A percentile compares a stretch with the other conserved stretches of the same genome.
These are phyloP conservation scores for Podosphaera fusca DNA, from an alignment of 2,329 filamentous ascomycete genomes.

Conservation along the genomic window DNA sequence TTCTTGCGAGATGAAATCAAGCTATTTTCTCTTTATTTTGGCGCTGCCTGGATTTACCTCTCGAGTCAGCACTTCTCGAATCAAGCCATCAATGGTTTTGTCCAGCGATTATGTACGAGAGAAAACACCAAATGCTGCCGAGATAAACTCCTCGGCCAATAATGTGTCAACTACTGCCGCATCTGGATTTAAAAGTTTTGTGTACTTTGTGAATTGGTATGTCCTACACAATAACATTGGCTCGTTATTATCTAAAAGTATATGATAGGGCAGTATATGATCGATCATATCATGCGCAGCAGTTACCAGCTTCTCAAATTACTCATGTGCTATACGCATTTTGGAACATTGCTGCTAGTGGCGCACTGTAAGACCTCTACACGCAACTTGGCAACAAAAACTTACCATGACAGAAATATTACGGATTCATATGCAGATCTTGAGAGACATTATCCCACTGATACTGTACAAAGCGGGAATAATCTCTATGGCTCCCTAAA, in stretches of 20 bases:
- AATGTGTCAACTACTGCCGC: no score
- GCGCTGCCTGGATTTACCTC: no score
- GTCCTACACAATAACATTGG: background rate
- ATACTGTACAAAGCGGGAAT: constrained; percentile 41
- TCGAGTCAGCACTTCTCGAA: no score
- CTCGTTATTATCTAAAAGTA: background rate
- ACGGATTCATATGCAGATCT: constrained; percentile 47
- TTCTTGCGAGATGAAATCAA: no score
- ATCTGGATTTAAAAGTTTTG: constrained; percentile 6
- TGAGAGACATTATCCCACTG: constrained; percentile 59
- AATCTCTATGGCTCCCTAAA: constrained; percentile 68
- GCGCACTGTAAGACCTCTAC: constrained; percentile 36
- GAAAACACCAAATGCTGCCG: no score
- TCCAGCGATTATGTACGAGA: no score
- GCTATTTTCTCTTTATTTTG: no score
- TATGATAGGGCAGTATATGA: constrained; percentile 42
- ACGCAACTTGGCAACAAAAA: constrained; percentile 23
- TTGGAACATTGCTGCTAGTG: constrained; percentile 47
- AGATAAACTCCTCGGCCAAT: no score
- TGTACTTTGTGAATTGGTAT: constrained; percentile 18
- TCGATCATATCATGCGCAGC: constrained; percentile 45
- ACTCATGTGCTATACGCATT: constrained; percentile 68
- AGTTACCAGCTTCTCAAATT: constrained; percentile 44
- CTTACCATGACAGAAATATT: constrained; percentile 23
- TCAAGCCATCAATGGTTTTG: no score